Evolutionary conservation across 192 early-diverging fungal species (phyloP).

Genomic region (Coemansia sp.): DNA sequence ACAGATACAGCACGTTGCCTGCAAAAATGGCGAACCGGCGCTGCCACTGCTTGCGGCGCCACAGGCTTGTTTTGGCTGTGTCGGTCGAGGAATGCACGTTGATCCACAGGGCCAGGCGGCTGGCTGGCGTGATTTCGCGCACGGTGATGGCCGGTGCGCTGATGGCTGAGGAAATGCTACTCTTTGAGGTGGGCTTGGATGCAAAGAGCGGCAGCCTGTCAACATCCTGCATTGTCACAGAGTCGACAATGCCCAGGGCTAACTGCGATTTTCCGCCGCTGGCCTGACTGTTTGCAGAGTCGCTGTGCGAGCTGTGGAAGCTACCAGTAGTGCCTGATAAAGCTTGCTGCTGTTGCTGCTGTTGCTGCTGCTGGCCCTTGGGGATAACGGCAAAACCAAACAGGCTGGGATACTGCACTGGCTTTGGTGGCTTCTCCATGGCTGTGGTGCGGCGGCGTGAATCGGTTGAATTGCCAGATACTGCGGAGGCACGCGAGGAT

Average conservation of each 20-base stretch:
- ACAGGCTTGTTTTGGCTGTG: slow-evolving; percentile 19
- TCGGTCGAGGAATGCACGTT: slow-evolving; percentile 30
- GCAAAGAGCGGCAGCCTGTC: slow-evolving; percentile 12
- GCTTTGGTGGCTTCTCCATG: slow-evolving; percentile 28
- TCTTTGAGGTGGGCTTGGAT: slow-evolving; percentile 12
- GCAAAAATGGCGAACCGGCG: slow-evolving; percentile 47
- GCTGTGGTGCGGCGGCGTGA: slow-evolving; percentile 47
- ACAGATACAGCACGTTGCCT: slow-evolving; percentile 45
- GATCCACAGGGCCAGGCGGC: slow-evolving; percentile 46
- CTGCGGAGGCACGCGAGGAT: slow-evolving; percentile 36
- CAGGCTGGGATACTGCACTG: slow-evolving; percentile 38
- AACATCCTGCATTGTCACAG: slow-evolving; percentile 4
- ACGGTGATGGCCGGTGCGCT: slow-evolving; percentile 17
- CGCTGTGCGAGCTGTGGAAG: slow-evolving; percentile 25
- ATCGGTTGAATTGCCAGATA: slow-evolving; percentile 40
- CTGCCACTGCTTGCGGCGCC: slow-evolving; percentile 50
- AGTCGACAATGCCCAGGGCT: slow-evolving; percentile 2
- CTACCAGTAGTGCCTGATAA: slow-evolving; percentile 13
- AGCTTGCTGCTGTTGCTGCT: slow-evolving; percentile 7
- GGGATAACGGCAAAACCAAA: slow-evolving; percentile 23
- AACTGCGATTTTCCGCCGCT: slow-evolving; percentile 13
- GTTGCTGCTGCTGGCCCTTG: neutral
- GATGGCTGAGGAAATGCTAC: slow-evolving; percentile 10
- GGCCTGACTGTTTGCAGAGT: slow-evolving; percentile 24
- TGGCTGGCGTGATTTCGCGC: slow-evolving; percentile 48